A percentile compares a stretch with the other conserved stretches of the same genome.
phyloP scores from a whole-genome alignment of 2,329 filamentous ascomycete species.

The Colletotrichum lindemuthianum region DNA sequence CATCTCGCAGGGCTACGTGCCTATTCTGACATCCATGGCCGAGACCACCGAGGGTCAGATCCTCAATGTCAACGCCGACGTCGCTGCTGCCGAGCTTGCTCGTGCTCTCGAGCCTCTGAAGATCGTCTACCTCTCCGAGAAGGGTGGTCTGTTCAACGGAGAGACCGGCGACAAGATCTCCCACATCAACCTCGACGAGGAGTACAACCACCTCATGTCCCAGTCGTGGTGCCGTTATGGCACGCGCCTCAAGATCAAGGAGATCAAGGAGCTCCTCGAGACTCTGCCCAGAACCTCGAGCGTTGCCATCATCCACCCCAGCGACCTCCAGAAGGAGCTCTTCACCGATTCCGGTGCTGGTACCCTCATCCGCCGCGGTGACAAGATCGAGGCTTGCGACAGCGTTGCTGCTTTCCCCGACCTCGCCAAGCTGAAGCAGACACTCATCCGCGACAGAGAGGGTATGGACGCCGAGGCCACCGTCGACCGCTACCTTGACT shows the following conservation, averaged over 20 bases:
- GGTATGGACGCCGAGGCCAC: constrained; percentile 84
- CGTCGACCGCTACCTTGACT: constrained; percentile 87
- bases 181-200: constrained; percentile 95
- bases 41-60: constrained; percentile 92
- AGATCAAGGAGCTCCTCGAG: constrained; percentile 93
- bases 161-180: constrained; percentile 96
- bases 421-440: constrained; percentile 79
- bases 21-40: constrained; percentile 95
- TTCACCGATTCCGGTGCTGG: constrained; percentile 97
- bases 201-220: constrained; percentile 91
- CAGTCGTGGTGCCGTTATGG: constrained; percentile 96
- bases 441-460: constrained; percentile 83
- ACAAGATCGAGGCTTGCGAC: constrained; percentile 82
- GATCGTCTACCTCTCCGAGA: constrained; percentile 98
- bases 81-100: constrained; percentile 92
- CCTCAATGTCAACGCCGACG: constrained; percentile 97
- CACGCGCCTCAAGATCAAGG: constrained; percentile 94
- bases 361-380: constrained; percentile 90
- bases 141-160: constrained; percentile 94
- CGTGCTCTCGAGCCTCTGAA: constrained; percentile 91
- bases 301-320: constrained; percentile 97
- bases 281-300: constrained; percentile 90
- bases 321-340: constrained; percentile 93
- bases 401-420: constrained; percentile 81
- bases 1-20: constrained; percentile 90